These are phyloP conservation scores for Coemansia sp. DNA, from an alignment of 192 early-diverging fungal genomes.

Conservation along the genomic window DNA sequence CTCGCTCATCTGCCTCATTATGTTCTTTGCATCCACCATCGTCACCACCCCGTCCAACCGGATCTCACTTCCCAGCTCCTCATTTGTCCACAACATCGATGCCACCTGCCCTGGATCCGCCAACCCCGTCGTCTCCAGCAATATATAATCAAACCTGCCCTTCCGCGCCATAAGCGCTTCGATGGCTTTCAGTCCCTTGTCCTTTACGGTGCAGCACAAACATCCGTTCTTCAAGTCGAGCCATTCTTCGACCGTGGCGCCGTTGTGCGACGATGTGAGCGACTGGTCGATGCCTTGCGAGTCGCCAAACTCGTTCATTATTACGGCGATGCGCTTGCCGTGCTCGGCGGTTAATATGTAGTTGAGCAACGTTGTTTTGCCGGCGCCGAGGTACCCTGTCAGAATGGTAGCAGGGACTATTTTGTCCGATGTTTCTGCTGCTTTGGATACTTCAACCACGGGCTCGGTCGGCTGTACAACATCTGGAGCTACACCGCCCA, in stretches of 20 bases:
- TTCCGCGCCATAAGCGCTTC: constrained; percentile 90
- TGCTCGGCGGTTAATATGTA: constrained; percentile 81
- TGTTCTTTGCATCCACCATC: constrained; percentile 77
- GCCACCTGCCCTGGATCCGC: constrained; percentile 81
- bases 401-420: constrained; percentile 55
- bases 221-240: constrained; percentile 96
- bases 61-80: constrained; percentile 84
- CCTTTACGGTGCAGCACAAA: constrained; percentile 96
- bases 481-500: constrained; percentile 3
- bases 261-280: constrained; percentile 73
- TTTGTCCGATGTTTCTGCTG: constrained; percentile 12
- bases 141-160: constrained; percentile 93
- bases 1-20: constrained; percentile 52
- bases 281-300: constrained; percentile 93
- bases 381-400: constrained; percentile 76
- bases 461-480: background rate
- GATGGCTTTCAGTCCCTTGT: constrained; percentile 91
- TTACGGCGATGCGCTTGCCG: constrained; percentile 94
- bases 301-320: constrained; percentile 99
- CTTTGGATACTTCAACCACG: background rate
- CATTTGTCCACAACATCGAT: constrained; percentile 96
- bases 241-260: constrained; percentile 92
- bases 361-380: constrained; percentile 93
- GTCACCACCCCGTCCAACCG: constrained; percentile 90
- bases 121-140: constrained; percentile 91